Percentiles rank a stretch among this genome's conserved stretches.
phyloP scores from a whole-genome alignment of 805 yeast genomes.

The Candida taoyuanica region DNA sequence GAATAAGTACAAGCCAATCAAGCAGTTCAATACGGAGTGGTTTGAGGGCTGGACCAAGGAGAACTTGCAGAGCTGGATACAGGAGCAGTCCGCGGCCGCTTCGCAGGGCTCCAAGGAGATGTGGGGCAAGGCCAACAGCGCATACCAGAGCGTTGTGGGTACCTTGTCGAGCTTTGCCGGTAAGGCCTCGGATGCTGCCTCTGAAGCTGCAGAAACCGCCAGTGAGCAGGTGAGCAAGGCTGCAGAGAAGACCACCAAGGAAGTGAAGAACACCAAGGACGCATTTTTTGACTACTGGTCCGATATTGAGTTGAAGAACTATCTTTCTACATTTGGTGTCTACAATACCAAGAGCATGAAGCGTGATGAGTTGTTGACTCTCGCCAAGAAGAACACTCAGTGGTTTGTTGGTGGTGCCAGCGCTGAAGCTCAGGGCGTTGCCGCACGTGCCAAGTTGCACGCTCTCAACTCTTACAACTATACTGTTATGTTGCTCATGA shows the following conservation, averaged over 20 bases:
- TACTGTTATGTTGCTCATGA: conserved; percentile 5
- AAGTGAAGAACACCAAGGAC: conserved; percentile 14
- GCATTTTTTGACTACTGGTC: conserved; percentile 38
- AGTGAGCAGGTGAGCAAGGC: conserved; percentile 4
- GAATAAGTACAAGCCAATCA: conserved; percentile 34
- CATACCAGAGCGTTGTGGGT: conserved; percentile 18
- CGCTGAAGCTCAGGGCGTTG: conserved; percentile 2
- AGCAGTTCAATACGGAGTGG: conserved; percentile 25
- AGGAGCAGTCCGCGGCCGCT: conserved; percentile 28
- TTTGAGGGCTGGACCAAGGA: conserved; percentile 37
- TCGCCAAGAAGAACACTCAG: conserved; percentile 39
- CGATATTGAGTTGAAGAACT: conserved; percentile 37
- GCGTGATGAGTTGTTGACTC: conserved; percentile 33
- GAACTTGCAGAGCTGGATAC: conserved; percentile 37
- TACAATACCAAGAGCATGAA: conserved; percentile 25
- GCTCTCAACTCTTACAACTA: conserved; percentile 9
- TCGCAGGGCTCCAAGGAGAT: conserved; percentile 19
- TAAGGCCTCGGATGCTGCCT: conserved; percentile 16
- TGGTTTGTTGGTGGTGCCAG: conserved; percentile 32
- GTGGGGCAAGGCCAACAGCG: conserved; percentile 22
- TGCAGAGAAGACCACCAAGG: conserved; percentile 6
- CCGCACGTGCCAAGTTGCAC: conserved; percentile 8
- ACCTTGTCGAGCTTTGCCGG: conserved; percentile 13
- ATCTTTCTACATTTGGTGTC: conserved; percentile 40
- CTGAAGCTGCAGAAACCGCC: conserved; percentile 8